phyloP scores from a whole-genome alignment of 1,284 basidiomycete genomes.

The Ustilago esculenta region DNA sequence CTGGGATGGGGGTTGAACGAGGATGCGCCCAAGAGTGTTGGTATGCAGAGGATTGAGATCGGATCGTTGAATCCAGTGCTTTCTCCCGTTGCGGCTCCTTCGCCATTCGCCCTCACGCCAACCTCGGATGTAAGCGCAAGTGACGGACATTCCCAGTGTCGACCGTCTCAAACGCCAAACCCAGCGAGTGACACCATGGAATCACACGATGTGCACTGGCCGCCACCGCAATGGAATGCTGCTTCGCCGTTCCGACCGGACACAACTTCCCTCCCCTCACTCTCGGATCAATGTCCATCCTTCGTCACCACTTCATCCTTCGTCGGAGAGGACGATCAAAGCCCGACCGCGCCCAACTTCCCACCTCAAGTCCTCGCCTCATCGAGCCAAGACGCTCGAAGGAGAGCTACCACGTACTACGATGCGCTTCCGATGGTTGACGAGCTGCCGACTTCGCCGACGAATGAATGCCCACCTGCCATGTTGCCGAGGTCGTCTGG shows the following conservation, averaged over 20 bases:
- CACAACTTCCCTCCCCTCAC: neutral
- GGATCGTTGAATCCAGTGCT: conserved; percentile 23
- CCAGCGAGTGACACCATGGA: too few species aligned
- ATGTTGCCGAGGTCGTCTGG: conserved; percentile 6
- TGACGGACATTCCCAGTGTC: conserved; percentile 2
- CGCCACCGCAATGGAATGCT: conserved; percentile 10
- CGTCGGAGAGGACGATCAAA: conserved; percentile 8
- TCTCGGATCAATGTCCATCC: neutral
- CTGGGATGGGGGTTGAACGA: neutral
- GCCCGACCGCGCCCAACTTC: conserved; percentile 20
- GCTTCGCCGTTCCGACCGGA: conserved; percentile 24
- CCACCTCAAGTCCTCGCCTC: neutral
- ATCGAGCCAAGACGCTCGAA: neutral
- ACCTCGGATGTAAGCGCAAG: conserved; percentile 1
- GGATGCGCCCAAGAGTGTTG: neutral
- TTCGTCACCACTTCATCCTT: neutral
- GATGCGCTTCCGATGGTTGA: conserved; percentile 18
- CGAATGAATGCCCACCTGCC: neutral
- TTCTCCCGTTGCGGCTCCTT: neutral
- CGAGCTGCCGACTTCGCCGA: conserved; percentile 4
- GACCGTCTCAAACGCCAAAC: too few species aligned
- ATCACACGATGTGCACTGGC: neutral
- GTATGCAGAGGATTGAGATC: conserved; percentile 30
- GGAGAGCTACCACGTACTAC: conserved; percentile 22
- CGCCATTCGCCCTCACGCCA: neutral